Percentiles rank a stretch among this genome's conserved stretches.
phyloP scores from a whole-genome alignment of 495 filamentous ascomycete species.

The Aspergillus incahuasiensis region DNA sequence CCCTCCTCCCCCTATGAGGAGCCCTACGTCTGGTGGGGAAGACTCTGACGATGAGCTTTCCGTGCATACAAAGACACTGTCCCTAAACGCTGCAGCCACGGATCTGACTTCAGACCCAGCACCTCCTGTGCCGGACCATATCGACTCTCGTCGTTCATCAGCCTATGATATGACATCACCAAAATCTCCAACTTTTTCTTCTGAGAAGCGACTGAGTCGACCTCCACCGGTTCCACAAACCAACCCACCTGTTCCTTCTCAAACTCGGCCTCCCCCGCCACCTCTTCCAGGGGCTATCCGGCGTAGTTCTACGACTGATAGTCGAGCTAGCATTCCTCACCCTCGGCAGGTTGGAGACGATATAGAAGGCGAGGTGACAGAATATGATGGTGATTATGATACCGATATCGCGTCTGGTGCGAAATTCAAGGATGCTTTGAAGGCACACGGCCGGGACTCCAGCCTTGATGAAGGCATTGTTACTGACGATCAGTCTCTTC shows the following conservation, averaged over 20 bases:
- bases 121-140: conserved; percentile 44
- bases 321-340: conserved; percentile 33
- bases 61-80: conserved; percentile 48
- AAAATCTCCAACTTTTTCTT: conserved; percentile 38
- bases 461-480: conserved; percentile 59
- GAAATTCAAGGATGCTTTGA: conserved; percentile 86
- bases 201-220: conserved; percentile 49
- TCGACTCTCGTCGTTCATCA: conserved; percentile 38
- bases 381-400: conserved; percentile 98
- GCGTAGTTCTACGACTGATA: conserved; percentile 59
- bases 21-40: conserved; percentile 65
- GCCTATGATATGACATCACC: conserved; percentile 48
- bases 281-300: conserved; percentile 61
- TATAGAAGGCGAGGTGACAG: conserved; percentile 77
- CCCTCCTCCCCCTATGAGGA: conserved; percentile 42
- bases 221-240: conserved; percentile 44
- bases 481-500: conserved; percentile 48
- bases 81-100: conserved; percentile 29
- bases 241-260: conserved; percentile 45
- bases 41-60: conserved; percentile 94
- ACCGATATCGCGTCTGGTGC: conserved; percentile 92
- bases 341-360: conserved; percentile 51
- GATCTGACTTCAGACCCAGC: conserved; percentile 43
- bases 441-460: conserved; percentile 71
- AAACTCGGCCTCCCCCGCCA: conserved; percentile 70